These are phyloP conservation scores for Naganishia cerealis DNA, from an alignment of 1,284 basidiomycete species.

Conservation along the genomic window DNA sequence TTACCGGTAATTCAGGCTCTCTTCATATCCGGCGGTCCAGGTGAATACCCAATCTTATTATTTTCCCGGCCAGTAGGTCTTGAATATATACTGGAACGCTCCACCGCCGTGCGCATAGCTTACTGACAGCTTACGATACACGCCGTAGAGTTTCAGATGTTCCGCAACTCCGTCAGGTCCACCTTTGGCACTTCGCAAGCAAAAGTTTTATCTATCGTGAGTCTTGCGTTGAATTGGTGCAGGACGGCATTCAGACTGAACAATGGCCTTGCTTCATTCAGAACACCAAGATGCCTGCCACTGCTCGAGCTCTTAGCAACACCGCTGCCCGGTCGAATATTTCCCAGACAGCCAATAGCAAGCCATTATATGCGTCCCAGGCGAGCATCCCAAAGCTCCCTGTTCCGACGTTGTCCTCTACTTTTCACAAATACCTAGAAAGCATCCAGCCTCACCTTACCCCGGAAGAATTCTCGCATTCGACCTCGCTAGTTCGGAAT, in stretches of 20 bases:
- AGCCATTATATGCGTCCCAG: conserved; percentile 77
- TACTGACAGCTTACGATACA: not conserved
- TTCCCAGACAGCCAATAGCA: conserved; percentile 44
- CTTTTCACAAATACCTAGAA: conserved; percentile 81
- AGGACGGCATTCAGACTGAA: not conserved
- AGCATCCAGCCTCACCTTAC: conserved; percentile 74
- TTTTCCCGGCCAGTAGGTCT: not conserved
- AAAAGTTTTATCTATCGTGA: conserved; percentile 21
- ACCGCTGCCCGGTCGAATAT: conserved; percentile 25
- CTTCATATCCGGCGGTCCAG: conserved; percentile 8
- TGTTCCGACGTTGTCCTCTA: conserved; percentile 76
- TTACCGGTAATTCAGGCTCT: conserved; percentile 23
- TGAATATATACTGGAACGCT: conserved; percentile 14
- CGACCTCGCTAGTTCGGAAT: conserved; percentile 63
- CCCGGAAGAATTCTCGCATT: conserved; percentile 63
- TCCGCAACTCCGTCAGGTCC: conserved; percentile 19
- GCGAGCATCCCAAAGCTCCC: conserved; percentile 77
- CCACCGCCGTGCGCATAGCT: not conserved
- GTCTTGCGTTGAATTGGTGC: not conserved
- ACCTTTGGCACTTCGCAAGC: conserved; percentile 11
- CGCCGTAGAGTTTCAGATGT: conserved; percentile 18
- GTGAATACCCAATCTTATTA: conserved; percentile 5
- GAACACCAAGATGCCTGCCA: conserved; percentile 24
- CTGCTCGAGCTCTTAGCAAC: conserved; percentile 34
- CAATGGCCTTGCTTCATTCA: not conserved